These are phyloP conservation scores for Orbilia ellipsospora DNA, from an alignment of 2,329 filamentous ascomycete species.

Conservation along the genomic window DNA sequence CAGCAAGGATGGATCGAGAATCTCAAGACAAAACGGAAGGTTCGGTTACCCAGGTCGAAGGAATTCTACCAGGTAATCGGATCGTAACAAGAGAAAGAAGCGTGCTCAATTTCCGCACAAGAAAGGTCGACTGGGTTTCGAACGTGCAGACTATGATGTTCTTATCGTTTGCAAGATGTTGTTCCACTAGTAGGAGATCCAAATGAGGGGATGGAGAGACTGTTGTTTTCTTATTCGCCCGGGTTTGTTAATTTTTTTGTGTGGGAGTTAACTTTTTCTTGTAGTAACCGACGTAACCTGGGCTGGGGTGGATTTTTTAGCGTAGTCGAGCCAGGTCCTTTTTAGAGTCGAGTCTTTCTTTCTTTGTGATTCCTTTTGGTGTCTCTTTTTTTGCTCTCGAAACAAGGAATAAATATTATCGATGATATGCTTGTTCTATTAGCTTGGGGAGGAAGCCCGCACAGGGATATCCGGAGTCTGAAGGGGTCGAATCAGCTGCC, in stretches of 20 bases:
- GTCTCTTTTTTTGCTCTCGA: conserved; percentile 26
- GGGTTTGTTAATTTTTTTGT: conserved; percentile 22
- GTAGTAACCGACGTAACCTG: conserved; percentile 52
- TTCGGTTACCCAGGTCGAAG: conserved; percentile 48
- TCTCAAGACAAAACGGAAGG: conserved; percentile 54
- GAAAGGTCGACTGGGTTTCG: conserved; percentile 46
- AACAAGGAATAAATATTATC: conserved; percentile 49
- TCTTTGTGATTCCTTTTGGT: not conserved
- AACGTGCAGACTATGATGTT: conserved; percentile 54
- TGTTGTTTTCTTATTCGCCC: conserved; percentile 46
- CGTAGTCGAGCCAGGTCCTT: conserved; percentile 23
- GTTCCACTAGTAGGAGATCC: conserved; percentile 35
- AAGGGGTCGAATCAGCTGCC: conserved; percentile 54
- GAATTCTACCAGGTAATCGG: conserved; percentile 56
- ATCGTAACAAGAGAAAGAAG: conserved; percentile 45
- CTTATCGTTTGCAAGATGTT: conserved; percentile 38
- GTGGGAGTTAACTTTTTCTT: conserved; percentile 13
- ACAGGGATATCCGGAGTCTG: conserved; percentile 48
- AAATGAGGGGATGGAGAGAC: conserved; percentile 38
- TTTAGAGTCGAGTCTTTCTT: no score
- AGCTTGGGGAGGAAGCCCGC: conserved; percentile 54
- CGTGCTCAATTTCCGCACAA: conserved; percentile 52
- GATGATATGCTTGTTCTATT: conserved; percentile 53
- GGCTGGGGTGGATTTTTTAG: conserved; percentile 24
- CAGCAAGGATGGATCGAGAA: conserved; percentile 47